Evolutionary conservation across 106 monocot genomes (phyloP), one percentile per base, ranked within the genome.

Genomic region (Posidonia australis): DNA sequence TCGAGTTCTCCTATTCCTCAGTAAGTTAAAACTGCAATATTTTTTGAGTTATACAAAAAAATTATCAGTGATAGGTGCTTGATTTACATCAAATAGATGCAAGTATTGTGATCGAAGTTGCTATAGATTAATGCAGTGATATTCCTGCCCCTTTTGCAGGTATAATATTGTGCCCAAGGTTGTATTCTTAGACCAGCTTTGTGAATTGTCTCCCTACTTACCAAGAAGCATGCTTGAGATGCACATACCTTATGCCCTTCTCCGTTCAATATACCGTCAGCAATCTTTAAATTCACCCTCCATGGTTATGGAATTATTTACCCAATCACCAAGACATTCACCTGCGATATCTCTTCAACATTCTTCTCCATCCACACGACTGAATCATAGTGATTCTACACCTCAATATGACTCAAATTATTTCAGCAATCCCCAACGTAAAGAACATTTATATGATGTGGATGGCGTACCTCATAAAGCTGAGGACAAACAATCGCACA

Each of bases 131-230:
- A 36, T 4, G 2, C 36, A 36, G 36, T 36, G 36, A 7, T 36
- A 36, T 36, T 36, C 7, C n/a, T 55, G n/a, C 54, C 19, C 10
- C 19, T 23, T 55, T 55, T 74, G 65, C 82, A 96, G 94, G 78
- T 64, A 72, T 25, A 63, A 74, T 41, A 72, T 90, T 25, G 65
- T 81, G 18, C 90, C 96, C 13, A 98, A 98, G 70, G 65, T 98
- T 30, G 82, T 87, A 67, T 98, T 98, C 66, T 67, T 98, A 69
- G 90, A 98, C 67, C 90, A 91, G 60, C 84, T 98, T 48, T 96
- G 90, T 48, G 67, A 82, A 13, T 51, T 96, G 36, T 96, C 90
- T 16, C 74, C 80, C 1, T 96, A 84, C 66, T 80, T 96, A 16
- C 96, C 87, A 21, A 77, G 90, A 82, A 96, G 96, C 84, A 90